A percentile compares a stretch with the other conserved stretches of the same genome.
phyloP scores from a whole-genome alignment of 2,329 filamentous ascomycete species.

The Colletotrichum scovillei region DNA sequence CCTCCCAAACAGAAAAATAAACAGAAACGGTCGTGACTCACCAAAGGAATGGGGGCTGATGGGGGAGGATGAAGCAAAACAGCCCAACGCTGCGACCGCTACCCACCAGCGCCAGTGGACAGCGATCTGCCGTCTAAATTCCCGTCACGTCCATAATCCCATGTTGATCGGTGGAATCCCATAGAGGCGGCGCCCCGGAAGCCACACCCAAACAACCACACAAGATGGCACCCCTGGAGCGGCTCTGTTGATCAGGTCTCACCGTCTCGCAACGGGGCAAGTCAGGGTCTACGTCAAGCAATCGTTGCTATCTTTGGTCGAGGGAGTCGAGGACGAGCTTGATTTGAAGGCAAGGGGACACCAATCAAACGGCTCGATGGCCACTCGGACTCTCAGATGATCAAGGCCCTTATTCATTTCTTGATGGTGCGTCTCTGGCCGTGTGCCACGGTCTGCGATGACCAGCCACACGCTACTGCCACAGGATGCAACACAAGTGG shows the following conservation, averaged over 20 bases:
- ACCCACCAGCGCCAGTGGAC: not conserved
- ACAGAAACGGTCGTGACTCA: slow-evolving; percentile 30
- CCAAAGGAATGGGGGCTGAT: slow-evolving; percentile 7
- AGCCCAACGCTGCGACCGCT: not conserved
- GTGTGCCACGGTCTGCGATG: slow-evolving; percentile 21
- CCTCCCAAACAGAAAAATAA: not conserved
- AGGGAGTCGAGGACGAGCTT: slow-evolving; percentile 1
- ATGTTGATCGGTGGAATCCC: slow-evolving; percentile 28
- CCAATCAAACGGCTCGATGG: slow-evolving; percentile 19
- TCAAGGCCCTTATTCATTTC: slow-evolving; percentile 29
- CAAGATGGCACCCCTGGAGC: slow-evolving; percentile 20
- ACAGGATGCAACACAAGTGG: slow-evolving; percentile 25
- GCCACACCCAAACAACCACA: slow-evolving; percentile 17
- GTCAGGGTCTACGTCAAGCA: slow-evolving; percentile 19
- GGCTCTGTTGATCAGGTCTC: slow-evolving; percentile 35
- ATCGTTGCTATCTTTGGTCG: slow-evolving; percentile 19
- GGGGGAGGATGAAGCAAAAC: slow-evolving; percentile 5
- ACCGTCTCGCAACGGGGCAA: slow-evolving; percentile 25
- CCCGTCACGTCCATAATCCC: slow-evolving; percentile 7
- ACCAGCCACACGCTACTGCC: slow-evolving; percentile 32
- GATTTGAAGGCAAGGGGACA: slow-evolving; percentile 3
- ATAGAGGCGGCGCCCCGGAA: slow-evolving; percentile 8
- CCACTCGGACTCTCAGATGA: slow-evolving; percentile 19
- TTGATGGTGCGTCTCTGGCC: slow-evolving; percentile 19
- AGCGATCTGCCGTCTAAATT: slow-evolving; percentile 23